phyloP scores from a whole-genome alignment of 345 rosid genomes.

The Murraya koenigii region DNA sequence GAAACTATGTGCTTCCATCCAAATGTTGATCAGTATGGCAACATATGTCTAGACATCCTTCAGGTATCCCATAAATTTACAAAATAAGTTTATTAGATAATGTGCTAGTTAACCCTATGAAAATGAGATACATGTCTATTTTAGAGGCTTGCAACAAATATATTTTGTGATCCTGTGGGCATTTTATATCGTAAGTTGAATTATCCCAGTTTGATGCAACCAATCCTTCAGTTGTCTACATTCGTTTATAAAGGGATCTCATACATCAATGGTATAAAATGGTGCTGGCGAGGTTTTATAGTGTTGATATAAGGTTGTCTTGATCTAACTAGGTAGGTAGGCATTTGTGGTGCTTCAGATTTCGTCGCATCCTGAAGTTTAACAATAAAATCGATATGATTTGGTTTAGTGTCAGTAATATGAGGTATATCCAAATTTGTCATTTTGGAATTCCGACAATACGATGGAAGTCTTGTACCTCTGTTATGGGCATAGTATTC shows the following conservation, averaged over 20 bases:
- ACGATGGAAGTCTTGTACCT: neutral
- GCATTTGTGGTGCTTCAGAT: neutral
- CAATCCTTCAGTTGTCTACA: neutral
- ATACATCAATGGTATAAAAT: neutral
- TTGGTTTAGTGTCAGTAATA: neutral
- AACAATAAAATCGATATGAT: too few species aligned
- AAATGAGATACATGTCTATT: neutral
- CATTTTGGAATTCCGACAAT: neutral
- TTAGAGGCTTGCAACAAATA: neutral
- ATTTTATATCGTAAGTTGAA: neutral
- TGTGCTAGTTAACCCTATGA: neutral
- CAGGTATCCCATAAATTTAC: constrained; percentile 36
- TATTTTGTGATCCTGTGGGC: neutral
- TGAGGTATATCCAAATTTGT: neutral
- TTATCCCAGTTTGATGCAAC: neutral
- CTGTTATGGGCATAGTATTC: neutral
- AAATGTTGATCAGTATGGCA: constrained; percentile 62
- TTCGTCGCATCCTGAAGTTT: neutral
- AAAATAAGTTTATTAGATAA: neutral
- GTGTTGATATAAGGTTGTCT: neutral
- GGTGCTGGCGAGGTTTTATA: neutral
- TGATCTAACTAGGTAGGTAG: neutral
- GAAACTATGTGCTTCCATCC: constrained; percentile 74
- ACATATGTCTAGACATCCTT: constrained; percentile 72
- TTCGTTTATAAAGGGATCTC: neutral